phyloP scores from a whole-genome alignment of 805 yeast genomes.

The Candida awuae region DNA sequence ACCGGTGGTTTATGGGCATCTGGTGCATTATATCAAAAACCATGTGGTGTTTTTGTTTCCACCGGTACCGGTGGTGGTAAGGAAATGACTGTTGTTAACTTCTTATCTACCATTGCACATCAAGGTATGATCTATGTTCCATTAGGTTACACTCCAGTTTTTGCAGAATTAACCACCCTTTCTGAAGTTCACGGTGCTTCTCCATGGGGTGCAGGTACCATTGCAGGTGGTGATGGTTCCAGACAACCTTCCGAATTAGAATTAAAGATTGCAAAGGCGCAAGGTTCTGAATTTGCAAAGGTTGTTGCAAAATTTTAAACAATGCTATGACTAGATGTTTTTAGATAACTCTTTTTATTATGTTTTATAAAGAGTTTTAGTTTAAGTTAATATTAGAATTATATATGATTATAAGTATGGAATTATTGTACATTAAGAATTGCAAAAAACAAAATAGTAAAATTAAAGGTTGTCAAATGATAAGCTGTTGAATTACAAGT shows the following conservation, averaged over 20 bases:
- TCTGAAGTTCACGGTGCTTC: conserved; percentile 72
- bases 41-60: conserved; percentile 63
- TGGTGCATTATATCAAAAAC: conserved; percentile 67
- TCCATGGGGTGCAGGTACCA: conserved; percentile 82
- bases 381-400: too few species aligned
- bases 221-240: conserved; percentile 72
- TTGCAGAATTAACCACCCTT: conserved; percentile 45
- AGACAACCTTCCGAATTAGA: conserved; percentile 60
- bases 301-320: conserved; percentile 31
- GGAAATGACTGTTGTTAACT: conserved; percentile 60
- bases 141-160: conserved; percentile 57
- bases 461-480: too few species aligned
- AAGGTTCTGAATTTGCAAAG: conserved; percentile 59
- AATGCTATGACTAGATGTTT: too few species aligned
- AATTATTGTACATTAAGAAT: too few species aligned
- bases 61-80: conserved; percentile 85
- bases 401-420: too few species aligned
- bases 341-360: too few species aligned
- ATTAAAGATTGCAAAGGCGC: conserved; percentile 51
- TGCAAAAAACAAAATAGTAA: too few species aligned
- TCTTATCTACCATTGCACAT: conserved; percentile 60
- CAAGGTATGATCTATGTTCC: conserved; percentile 80
- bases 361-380: too few species aligned
- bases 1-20: conserved; percentile 75
- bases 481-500: too few species aligned